phyloP scores from a whole-genome alignment of 2,329 filamentous ascomycete species.

The Ascomycota sp. region DNA sequence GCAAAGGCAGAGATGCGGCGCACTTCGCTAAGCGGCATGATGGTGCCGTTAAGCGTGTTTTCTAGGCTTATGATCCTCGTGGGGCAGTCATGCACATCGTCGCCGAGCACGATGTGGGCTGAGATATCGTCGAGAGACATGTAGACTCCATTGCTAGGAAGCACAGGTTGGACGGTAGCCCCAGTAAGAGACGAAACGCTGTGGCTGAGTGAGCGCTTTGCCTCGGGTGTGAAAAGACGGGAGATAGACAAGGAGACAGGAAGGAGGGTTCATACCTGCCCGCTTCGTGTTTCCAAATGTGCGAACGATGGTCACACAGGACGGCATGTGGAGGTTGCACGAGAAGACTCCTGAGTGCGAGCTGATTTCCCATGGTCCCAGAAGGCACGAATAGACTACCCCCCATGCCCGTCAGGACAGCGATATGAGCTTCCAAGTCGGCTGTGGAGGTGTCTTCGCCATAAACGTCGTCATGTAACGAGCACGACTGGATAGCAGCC shows the following conservation, averaged over 20 bases:
- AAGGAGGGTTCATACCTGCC: constrained; percentile 26
- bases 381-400: constrained; percentile 65
- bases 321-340: constrained; percentile 62
- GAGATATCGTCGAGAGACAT: constrained; percentile 60
- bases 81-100: constrained; percentile 60
- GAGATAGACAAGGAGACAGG: neutral
- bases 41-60: constrained; percentile 63
- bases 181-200: constrained; percentile 53
- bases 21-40: constrained; percentile 58
- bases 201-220: neutral
- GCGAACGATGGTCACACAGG: constrained; percentile 57
- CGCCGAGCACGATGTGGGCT: constrained; percentile 39
- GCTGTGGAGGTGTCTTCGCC: constrained; percentile 62
- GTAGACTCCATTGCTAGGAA: constrained; percentile 50
- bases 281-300: constrained; percentile 51
- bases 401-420: constrained; percentile 53
- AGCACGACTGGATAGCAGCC: constrained; percentile 50
- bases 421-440: constrained; percentile 54
- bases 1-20: constrained; percentile 52
- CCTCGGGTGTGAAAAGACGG: neutral
- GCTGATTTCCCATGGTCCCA: constrained; percentile 87
- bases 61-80: constrained; percentile 68
- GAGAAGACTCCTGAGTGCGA: constrained; percentile 60
- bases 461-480: constrained; percentile 70
- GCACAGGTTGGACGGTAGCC: constrained; percentile 45